phyloP scores from a whole-genome alignment of 176 grass and related monocot genomes.

The Oryza rufipogon region DNA sequence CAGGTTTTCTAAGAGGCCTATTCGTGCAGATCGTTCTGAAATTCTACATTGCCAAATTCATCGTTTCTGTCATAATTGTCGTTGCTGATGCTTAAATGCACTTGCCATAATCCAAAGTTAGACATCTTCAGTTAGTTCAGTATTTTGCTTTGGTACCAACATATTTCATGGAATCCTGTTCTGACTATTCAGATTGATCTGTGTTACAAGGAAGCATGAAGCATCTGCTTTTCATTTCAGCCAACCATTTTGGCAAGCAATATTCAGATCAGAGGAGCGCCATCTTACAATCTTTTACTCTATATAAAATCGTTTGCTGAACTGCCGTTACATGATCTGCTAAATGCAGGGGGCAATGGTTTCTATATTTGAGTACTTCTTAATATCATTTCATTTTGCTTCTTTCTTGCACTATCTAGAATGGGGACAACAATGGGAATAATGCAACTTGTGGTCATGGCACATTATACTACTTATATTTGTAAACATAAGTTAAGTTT shows the following conservation, averaged over 20 bases:
- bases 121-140: neutral
- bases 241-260: neutral
- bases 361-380: slow-evolving; percentile 15
- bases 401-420: slow-evolving; percentile 17
- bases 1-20: neutral
- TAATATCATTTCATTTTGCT: slow-evolving; percentile 3
- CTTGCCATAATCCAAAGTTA: neutral
- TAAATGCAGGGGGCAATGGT: neutral
- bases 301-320: neutral
- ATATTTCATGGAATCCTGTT: neutral
- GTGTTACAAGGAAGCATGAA: neutral
- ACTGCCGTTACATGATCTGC: neutral
- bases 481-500: neutral
- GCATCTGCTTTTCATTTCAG: neutral
- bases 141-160: neutral
- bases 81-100: neutral
- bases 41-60: neutral
- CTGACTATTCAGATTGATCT: neutral
- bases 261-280: neutral
- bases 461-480: neutral
- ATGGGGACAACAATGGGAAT: neutral
- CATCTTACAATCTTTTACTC: neutral
- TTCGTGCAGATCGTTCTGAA: neutral
- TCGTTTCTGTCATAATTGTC: neutral
- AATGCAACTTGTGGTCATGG: neutral